Conservation (phyloP, 345 rosid species). For the Eucalyptus cloeziana region DNA sequence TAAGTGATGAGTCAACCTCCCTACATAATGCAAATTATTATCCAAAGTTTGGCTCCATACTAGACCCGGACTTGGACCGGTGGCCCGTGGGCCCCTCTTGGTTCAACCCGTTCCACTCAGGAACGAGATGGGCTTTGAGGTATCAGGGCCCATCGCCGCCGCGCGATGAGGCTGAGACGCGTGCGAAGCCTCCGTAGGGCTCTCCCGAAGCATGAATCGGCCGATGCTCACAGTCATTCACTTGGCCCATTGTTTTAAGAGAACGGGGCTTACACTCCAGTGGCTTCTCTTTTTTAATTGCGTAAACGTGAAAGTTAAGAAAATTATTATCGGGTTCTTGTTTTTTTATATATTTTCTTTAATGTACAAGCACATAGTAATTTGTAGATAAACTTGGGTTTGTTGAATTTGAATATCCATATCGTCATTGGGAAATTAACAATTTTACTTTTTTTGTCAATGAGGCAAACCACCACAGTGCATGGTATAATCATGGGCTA, state of each 20-base stretch:
- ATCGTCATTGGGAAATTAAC: background rate
- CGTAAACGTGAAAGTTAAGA: background rate
- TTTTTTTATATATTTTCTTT: background rate
- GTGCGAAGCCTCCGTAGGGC: background rate
- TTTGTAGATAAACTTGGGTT: background rate
- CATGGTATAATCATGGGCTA: background rate
- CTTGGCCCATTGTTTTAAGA: background rate
- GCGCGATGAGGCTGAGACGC: background rate
- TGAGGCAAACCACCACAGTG: background rate
- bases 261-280: background rate
- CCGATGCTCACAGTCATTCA: background rate
- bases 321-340: no score
- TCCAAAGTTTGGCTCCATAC: background rate
- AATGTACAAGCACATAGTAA: background rate
- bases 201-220: background rate
- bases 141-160: background rate
- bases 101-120: background rate
- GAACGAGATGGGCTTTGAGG: background rate
- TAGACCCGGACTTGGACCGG: background rate
- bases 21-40: no score
- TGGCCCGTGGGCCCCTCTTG: background rate
- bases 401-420: background rate
- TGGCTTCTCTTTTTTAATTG: background rate
- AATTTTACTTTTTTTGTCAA: background rate
- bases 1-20: no score